Percentiles rank a stretch among this genome's conserved stretches.
These are phyloP conservation scores for Sporothrix dimorphospora DNA, from an alignment of 2,329 filamentous ascomycete genomes.

Conservation along the genomic window DNA sequence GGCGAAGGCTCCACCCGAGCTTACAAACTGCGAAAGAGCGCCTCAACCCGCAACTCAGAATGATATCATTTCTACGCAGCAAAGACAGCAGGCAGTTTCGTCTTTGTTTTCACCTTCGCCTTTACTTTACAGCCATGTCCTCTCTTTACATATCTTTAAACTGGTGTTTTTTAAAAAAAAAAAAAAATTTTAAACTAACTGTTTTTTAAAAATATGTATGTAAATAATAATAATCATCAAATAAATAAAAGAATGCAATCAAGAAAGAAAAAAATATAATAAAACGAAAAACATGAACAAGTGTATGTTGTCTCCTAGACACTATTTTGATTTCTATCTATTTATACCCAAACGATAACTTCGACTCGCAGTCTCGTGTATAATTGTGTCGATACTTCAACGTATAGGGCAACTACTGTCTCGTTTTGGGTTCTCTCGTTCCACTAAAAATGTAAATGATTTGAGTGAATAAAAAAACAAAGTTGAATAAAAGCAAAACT, in stretches of 20 bases:
- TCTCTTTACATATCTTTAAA: too few species aligned
- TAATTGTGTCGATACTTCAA: too few species aligned
- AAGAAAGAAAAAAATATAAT: background rate
- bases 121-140: background rate
- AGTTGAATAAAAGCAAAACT: background rate
- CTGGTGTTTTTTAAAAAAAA: too few species aligned
- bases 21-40: background rate
- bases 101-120: background rate
- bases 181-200: too few species aligned
- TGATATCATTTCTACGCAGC: background rate
- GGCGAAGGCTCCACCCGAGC: constrained; percentile 17
- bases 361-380: too few species aligned
- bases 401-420: too few species aligned
- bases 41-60: background rate
- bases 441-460: background rate
- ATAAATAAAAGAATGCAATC: background rate
- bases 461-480: background rate
- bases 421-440: too few species aligned
- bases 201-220: background rate
- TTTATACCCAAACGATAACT: too few species aligned
- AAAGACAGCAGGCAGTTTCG: background rate
- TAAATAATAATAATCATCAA: too few species aligned
- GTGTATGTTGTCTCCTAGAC: too few species aligned
- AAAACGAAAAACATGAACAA: too few species aligned
- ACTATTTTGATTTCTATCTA: too few species aligned